These are phyloP conservation scores for Colletotrichum navitas DNA, from an alignment of 2,329 filamentous ascomycete genomes.

Conservation along the genomic window DNA sequence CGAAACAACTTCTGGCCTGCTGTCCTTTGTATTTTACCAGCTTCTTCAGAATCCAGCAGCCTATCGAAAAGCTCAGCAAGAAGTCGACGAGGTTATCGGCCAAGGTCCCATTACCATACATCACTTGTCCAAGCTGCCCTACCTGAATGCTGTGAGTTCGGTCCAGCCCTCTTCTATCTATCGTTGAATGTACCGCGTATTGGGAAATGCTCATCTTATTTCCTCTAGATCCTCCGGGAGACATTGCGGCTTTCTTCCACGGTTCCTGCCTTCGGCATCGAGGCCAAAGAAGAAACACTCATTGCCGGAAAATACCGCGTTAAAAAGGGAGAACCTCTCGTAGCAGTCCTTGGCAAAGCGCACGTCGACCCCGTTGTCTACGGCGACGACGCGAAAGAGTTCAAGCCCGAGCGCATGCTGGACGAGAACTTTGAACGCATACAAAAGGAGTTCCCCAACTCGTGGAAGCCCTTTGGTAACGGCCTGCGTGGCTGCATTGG, in stretches of 20 bases:
- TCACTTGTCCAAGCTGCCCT: constrained; percentile 72
- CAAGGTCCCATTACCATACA: constrained; percentile 66
- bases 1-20: constrained; percentile 76
- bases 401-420: constrained; percentile 72
- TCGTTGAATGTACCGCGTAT: constrained; percentile 19
- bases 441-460: constrained; percentile 50
- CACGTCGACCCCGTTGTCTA: constrained; percentile 69
- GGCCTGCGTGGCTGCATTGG: constrained; percentile 66
- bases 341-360: constrained; percentile 60
- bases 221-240: constrained; percentile 65
- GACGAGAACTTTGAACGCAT: constrained; percentile 61
- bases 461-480: constrained; percentile 67
- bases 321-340: constrained; percentile 57
- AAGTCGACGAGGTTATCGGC: constrained; percentile 76
- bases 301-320: constrained; percentile 68
- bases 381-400: constrained; percentile 68
- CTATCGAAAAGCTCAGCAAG: constrained; percentile 72
- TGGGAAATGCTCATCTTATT: neutral
- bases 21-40: constrained; percentile 75
- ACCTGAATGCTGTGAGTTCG: constrained; percentile 65
- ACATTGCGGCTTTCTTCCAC: constrained; percentile 50
- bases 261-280: constrained; percentile 47
- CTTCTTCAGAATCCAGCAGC: constrained; percentile 72
- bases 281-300: constrained; percentile 57
- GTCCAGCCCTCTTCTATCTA: neutral